Evolutionary conservation across 345 rosid genomes (phyloP).

Genomic region (Reutealis trisperma): DNA sequence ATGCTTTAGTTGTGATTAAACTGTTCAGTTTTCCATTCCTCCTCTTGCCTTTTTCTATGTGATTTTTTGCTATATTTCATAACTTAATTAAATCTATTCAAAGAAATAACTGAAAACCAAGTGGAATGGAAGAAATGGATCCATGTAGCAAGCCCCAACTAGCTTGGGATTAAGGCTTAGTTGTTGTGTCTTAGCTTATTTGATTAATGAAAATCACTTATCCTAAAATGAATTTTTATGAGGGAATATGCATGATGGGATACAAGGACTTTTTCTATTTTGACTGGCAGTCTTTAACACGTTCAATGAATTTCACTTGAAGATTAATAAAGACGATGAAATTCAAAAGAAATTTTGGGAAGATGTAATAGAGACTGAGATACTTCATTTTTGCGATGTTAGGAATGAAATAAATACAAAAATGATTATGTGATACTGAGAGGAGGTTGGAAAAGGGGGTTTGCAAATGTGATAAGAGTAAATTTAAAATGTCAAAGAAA

Average conservation of each 20-base stretch:
- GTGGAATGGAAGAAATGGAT: too few relatives aligned
- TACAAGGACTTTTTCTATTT: neutral
- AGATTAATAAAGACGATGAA: neutral
- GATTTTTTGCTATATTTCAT: neutral
- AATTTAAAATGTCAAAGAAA: neutral
- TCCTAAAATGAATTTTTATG: neutral
- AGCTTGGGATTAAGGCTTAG: too few relatives aligned
- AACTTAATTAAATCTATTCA: neutral
- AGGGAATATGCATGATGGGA: too few relatives aligned
- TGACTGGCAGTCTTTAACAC: neutral
- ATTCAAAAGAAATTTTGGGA: neutral
- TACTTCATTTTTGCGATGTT: neutral
- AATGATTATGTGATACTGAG: neutral
- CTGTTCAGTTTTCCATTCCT: neutral
- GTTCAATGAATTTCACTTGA: neutral
- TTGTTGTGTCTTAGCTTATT: neutral
- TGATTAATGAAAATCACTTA: neutral
- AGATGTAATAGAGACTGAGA: neutral
- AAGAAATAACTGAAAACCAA: too few relatives aligned
- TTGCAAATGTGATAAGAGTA: neutral
- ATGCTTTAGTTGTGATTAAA: conserved; percentile 14
- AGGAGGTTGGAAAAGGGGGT: neutral
- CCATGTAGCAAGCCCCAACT: too few relatives aligned
- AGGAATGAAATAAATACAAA: conserved; percentile 4
- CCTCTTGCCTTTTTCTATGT: neutral